Percentiles rank a stretch among this genome's conserved stretches.
Evolutionary conservation across 192 early-diverging fungal genomes (phyloP).

Genomic region (Coemansia sp.): DNA sequence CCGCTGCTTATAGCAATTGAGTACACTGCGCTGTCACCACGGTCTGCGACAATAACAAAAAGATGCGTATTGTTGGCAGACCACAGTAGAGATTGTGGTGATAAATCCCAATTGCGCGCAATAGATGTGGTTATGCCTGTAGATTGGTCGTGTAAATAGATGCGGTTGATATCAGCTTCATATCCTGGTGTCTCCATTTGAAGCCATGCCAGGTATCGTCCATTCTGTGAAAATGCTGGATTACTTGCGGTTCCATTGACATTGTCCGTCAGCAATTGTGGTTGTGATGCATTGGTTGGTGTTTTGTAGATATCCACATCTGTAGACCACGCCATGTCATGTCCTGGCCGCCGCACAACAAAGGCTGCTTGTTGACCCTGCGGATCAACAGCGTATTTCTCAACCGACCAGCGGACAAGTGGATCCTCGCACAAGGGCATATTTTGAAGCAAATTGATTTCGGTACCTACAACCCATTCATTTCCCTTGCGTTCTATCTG

Average conservation of each 20-base stretch:
- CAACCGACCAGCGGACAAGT: conserved; percentile 54
- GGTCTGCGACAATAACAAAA: conserved; percentile 59
- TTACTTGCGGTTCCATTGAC: conserved; percentile 58
- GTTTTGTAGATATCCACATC: conserved; percentile 66
- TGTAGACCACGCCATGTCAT: conserved; percentile 68
- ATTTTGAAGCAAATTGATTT: conserved; percentile 13
- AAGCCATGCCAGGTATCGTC: conserved; percentile 69
- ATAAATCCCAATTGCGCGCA: conserved; percentile 57
- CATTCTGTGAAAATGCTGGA: conserved; percentile 66
- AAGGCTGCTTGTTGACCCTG: conserved; percentile 67
- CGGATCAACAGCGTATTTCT: conserved; percentile 62
- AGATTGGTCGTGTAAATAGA: conserved; percentile 54
- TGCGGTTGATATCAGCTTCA: conserved; percentile 71
- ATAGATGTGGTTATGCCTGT: conserved; percentile 25
- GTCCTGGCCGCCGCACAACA: conserved; percentile 57
- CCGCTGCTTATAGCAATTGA: conserved; percentile 35
- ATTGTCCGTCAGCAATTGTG: conserved; percentile 56
- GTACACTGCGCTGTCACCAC: conserved; percentile 55
- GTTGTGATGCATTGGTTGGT: conserved; percentile 40
- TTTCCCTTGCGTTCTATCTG: conserved; percentile 21
- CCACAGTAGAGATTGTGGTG: conserved; percentile 60
- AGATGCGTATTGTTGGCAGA: conserved; percentile 56
- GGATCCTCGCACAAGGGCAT: conserved; percentile 59
- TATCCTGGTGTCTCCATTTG: conserved; percentile 75
- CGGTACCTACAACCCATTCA: conserved; percentile 1